Evolutionary conservation across 192 early-diverging fungal species (phyloP).

Genomic region (Allomyces macrogynus): DNA sequence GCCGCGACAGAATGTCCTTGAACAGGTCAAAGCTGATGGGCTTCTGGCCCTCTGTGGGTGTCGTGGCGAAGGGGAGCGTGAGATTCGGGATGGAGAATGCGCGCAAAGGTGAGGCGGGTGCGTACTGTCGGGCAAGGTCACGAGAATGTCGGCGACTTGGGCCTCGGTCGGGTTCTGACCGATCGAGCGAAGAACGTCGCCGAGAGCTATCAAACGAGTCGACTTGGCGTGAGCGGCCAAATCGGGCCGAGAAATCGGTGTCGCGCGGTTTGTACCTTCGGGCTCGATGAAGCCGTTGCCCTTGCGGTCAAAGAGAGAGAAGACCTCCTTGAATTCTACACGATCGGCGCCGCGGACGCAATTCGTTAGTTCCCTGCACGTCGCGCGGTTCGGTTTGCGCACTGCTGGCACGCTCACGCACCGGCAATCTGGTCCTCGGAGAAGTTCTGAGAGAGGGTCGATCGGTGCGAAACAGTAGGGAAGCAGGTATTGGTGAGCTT

Average conservation of each 20-base stretch:
- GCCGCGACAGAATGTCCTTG: conserved; percentile 45
- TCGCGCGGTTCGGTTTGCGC: too few relatives aligned
- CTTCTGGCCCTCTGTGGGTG: conserved; percentile 4
- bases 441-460: too few relatives aligned
- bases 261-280: conserved; percentile 7
- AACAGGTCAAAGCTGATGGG: conserved; percentile 49
- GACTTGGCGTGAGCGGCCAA: too few relatives aligned
- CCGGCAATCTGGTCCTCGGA: too few relatives aligned
- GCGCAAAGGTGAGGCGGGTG: background rate
- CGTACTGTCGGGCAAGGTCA: conserved; percentile 16
- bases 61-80: too few relatives aligned
- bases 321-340: conserved; percentile 56
- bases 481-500: too few relatives aligned
- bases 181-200: conserved; percentile 53
- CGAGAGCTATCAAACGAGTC: conserved; percentile 19
- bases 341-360: too few relatives aligned
- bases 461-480: too few relatives aligned
- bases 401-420: too few relatives aligned
- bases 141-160: conserved; percentile 42
- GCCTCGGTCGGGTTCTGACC: conserved; percentile 61
- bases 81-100: background rate
- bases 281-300: conserved; percentile 44
- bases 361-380: too few relatives aligned
- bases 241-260: too few relatives aligned
- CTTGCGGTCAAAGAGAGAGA: conserved; percentile 58